Base-by-base conservation (phyloP, 352 stramenopile species). In the Phytophthora brassicae region DNA sequence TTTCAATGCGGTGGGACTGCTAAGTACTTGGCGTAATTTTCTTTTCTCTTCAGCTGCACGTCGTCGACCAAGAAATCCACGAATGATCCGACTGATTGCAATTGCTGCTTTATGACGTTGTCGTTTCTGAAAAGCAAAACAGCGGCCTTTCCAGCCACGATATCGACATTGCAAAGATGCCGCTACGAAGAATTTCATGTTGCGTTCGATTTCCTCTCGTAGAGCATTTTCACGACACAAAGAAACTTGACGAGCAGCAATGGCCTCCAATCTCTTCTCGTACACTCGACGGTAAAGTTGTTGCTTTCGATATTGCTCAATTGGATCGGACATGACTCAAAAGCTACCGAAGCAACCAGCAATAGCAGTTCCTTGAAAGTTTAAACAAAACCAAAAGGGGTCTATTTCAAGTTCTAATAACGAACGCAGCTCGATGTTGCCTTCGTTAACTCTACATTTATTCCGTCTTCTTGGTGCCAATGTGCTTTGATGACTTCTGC, bases 181-280 rank as follows among this genome's bases (percentile, higher is more conserved):
- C 7, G 85, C 85, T 24, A 92, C 81, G 19, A 88, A 89, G 57
- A 83, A 62, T 20, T 84, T 86, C 76, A 88, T 89, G 61, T 90
- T 92, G 54, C 67, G 51, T 23, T 80, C 60, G 41, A 90, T 89
- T 52, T 94, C 85, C 46, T 91, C 83, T 20, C 81, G 75, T 7
- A 92, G 47, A 11, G 73, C 75, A 72, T 92, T 89, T 22, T 88
- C 77, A 9, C 61, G 59, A 4, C 79, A 75, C 24, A 90, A 56
- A 61, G 66, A 64, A 1, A 66, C 60, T 56, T 89, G 79, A 6
- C 68, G 54, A 46, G 51, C 50, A n/a, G 72, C 66, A 13, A 89
- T 72, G 4, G 76, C 72, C 6, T 60, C 65, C 11, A 86, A 17
- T 8, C 79, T 79, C 59, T 81, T 82, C 24, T 84, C 78, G 49